Evolutionary conservation across 1,139 yeast genomes (phyloP).

Genomic region (Yamadazyma conglobata): DNA sequence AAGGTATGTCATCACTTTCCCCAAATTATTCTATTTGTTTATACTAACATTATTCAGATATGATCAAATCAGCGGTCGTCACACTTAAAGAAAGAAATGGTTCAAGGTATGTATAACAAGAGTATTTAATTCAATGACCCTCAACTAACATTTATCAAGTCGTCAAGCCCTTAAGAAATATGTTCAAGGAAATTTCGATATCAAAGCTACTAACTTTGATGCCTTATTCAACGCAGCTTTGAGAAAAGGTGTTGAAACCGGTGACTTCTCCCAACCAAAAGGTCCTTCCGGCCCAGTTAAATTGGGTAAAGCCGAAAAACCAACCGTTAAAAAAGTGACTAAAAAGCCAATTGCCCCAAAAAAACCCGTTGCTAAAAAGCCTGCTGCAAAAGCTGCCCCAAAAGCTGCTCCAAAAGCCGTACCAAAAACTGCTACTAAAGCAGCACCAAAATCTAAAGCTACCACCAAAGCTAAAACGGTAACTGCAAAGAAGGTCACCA

Average conservation of each 20-base stretch:
- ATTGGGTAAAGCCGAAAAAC: conserved; percentile 26
- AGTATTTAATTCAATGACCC: background rate
- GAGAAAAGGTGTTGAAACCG: conserved; percentile 76
- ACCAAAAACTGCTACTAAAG: conserved; percentile 7
- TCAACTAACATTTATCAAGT: conserved; percentile 23
- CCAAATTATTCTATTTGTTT: too few relatives aligned
- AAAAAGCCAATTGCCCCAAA: conserved; percentile 15
- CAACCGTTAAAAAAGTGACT: conserved; percentile 18
- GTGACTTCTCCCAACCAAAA: conserved; percentile 81
- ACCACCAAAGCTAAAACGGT: conserved; percentile 10
- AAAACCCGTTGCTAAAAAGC: conserved; percentile 6
- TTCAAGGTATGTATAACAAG: conserved; percentile 55
- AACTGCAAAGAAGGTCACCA: conserved; percentile 14
- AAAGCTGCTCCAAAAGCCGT: conserved; percentile 8
- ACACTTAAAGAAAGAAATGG: conserved; percentile 81
- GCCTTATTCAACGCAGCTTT: conserved; percentile 74
- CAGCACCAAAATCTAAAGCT: conserved; percentile 12
- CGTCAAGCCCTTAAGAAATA: conserved; percentile 78
- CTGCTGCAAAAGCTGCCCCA: conserved; percentile 5
- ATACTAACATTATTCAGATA: conserved; percentile 43
- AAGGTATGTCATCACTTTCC: conserved; percentile 54
- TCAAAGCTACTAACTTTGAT: conserved; percentile 65
- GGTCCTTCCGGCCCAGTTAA: conserved; percentile 80
- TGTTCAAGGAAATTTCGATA: conserved; percentile 59
- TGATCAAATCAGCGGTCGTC: conserved; percentile 72